phyloP scores from a whole-genome alignment of 2,329 filamentous ascomycete genomes.

The Acephala macrosclerotiorum region DNA sequence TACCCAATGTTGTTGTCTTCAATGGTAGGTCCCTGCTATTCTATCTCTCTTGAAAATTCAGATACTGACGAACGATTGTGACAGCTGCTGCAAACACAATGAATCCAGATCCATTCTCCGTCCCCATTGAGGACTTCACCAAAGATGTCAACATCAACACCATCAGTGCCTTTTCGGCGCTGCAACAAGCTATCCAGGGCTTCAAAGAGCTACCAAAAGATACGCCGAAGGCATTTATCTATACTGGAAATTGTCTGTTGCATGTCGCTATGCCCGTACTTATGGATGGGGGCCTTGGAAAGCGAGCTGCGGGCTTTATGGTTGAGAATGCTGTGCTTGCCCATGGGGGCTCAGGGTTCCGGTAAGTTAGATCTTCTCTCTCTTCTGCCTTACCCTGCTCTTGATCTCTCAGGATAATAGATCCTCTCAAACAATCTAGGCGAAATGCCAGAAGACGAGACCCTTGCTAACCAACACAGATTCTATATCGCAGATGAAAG shows the following conservation, averaged over 20 bases:
- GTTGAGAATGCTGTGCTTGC: conserved; percentile 45
- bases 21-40: conserved; percentile 43
- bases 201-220: conserved; percentile 41
- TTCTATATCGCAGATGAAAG: conserved; percentile 62
- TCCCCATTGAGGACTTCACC: conserved; percentile 43
- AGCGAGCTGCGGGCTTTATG: conserved; percentile 45
- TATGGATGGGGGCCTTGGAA: conserved; percentile 49
- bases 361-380: conserved; percentile 36
- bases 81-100: background rate
- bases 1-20: conserved; percentile 53
- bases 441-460: no score
- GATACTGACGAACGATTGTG: background rate
- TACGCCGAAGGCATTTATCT: conserved; percentile 50
- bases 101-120: conserved; percentile 32
- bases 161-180: conserved; percentile 48
- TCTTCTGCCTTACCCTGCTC: no score
- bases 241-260: conserved; percentile 53
- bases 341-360: conserved; percentile 46
- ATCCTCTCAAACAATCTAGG: no score
- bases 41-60: background rate
- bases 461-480: conserved; percentile 32
- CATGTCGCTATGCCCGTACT: conserved; percentile 40
- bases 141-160: conserved; percentile 48
- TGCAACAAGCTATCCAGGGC: conserved; percentile 46
- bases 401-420: no score